These are phyloP conservation scores for Moringa oleifera DNA, from an alignment of 345 rosid species.

Conservation along the genomic window DNA sequence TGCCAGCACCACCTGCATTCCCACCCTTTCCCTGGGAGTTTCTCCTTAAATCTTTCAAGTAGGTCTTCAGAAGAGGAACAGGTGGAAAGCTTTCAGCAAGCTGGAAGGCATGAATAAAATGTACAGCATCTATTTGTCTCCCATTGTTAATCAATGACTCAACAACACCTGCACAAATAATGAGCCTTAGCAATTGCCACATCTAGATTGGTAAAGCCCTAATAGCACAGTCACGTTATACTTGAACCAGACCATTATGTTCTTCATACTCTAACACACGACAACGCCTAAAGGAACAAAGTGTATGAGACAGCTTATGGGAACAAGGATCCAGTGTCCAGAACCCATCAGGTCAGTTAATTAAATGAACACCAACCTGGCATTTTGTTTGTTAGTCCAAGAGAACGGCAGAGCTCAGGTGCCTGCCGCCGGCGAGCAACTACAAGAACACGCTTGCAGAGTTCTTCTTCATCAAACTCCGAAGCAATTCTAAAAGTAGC, in stretches of 20 bases:
- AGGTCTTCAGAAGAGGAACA: conserved; percentile 50
- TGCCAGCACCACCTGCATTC: conserved; percentile 22
- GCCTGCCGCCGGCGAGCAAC: conserved; percentile 52
- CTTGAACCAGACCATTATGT: conserved; percentile 2
- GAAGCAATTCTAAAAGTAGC: conserved; percentile 62
- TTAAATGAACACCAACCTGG: conserved; percentile 58
- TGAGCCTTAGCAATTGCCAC: conserved; percentile 4
- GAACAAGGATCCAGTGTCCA: conserved; percentile 23
- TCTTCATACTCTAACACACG: conserved; percentile 3
- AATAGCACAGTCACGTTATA: not conserved
- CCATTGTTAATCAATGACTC: conserved; percentile 37
- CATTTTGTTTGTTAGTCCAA: conserved; percentile 56
- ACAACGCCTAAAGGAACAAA: conserved; percentile 4
- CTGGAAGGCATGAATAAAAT: conserved; percentile 47
- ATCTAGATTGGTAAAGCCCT: conserved; percentile 1
- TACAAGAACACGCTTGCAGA: conserved; percentile 60
- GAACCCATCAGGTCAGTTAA: conserved; percentile 33
- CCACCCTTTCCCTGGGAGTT: conserved; percentile 46
- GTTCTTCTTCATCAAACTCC: conserved; percentile 59
- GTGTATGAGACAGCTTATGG: conserved; percentile 19
- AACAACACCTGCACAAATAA: conserved; percentile 38
- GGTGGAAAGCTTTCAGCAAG: conserved; percentile 45
- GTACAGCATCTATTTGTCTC: conserved; percentile 53
- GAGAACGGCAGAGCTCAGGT: conserved; percentile 57
- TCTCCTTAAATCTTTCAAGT: conserved; percentile 49